Conservation (phyloP, 768 basidiomycete genomes). For the Suillus brevipes region DNA sequence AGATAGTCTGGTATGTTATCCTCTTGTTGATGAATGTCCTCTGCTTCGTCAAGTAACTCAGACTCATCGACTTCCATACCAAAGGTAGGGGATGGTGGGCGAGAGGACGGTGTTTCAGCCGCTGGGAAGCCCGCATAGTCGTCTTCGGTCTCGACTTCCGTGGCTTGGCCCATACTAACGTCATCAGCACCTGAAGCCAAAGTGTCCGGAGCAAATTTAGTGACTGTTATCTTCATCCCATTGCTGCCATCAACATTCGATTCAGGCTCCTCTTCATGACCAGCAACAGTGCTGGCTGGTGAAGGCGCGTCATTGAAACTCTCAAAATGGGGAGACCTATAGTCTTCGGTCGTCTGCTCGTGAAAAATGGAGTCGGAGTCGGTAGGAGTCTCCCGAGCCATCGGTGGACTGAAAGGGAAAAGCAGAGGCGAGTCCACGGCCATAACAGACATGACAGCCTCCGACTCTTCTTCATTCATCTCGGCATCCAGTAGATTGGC, state of each 20-base stretch:
- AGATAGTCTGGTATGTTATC: constrained; percentile 55
- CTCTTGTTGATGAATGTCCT: constrained; percentile 38
- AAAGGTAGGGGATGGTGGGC: background rate
- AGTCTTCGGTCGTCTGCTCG: constrained; percentile 5
- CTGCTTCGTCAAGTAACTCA: constrained; percentile 30
- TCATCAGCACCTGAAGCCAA: background rate
- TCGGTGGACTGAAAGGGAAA: background rate
- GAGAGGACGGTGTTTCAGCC: background rate
- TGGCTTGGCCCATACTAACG: background rate
- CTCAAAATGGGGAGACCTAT: constrained; percentile 5
- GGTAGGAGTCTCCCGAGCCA: background rate
- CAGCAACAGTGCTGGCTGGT: constrained; percentile 2
- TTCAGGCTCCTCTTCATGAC: background rate
- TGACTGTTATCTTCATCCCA: too few species aligned
- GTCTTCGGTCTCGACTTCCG: background rate
- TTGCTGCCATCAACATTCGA: background rate
- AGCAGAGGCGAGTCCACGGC: background rate
- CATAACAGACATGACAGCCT: background rate
- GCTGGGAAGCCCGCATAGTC: background rate
- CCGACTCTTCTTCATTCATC: constrained; percentile 4
- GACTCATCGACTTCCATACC: background rate
- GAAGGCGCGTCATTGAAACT: constrained; percentile 3
- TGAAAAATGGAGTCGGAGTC: constrained; percentile 2
- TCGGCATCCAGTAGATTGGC: background rate
- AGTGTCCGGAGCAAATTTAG: background rate